These are phyloP conservation scores for Tremella mesenterica DNA, from an alignment of 768 basidiomycete species.

Conservation along the genomic window DNA sequence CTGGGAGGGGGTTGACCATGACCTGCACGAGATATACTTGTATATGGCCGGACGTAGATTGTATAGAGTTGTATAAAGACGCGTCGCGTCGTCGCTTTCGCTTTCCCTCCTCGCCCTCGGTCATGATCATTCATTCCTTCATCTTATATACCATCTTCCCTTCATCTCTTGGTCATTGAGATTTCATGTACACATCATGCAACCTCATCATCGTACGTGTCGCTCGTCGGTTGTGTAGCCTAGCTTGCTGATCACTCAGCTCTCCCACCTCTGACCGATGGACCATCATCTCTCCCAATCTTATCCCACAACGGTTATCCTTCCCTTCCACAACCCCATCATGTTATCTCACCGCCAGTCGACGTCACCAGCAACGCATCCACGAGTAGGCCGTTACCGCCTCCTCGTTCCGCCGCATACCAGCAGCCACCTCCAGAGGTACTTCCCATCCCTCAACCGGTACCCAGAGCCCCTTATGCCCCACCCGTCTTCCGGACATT, in stretches of 20 bases:
- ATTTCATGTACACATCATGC: no score
- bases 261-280: background rate
- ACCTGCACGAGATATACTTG: background rate
- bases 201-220: no score
- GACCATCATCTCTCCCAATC: background rate
- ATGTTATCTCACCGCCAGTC: background rate
- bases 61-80: no score
- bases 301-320: background rate
- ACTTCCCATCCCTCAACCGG: conserved; percentile 27
- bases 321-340: background rate
- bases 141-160: no score
- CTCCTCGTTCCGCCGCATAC: background rate
- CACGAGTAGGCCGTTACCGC: background rate
- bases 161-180: no score
- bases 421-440: conserved; percentile 1
- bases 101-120: no score
- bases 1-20: background rate
- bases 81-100: no score
- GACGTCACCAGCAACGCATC: background rate
- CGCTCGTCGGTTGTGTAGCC: no score
- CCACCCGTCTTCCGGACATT: conserved; percentile 39
- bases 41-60: no score
- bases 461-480: conserved; percentile 28
- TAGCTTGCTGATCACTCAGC: no score
- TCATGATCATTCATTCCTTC: no score